These are phyloP conservation scores for Leccinum rimulosum DNA, from an alignment of 768 basidiomycete genomes.

Conservation along the genomic window DNA sequence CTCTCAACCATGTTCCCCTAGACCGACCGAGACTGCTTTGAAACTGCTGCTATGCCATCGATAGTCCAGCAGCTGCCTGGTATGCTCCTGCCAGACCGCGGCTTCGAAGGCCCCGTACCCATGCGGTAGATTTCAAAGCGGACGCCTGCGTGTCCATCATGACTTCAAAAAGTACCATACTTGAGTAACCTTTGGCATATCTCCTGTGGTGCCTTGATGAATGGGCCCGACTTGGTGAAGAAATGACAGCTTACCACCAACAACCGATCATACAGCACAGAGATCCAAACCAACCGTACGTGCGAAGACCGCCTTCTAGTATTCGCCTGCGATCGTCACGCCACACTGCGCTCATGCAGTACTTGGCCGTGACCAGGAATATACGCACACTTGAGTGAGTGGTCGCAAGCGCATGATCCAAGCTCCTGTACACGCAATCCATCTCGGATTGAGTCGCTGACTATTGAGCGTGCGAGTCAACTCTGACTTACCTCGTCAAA, in stretches of 20 bases:
- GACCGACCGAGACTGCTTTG: neutral
- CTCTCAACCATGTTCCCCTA: neutral
- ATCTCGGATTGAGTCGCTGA: neutral
- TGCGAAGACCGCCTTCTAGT: slow-evolving; percentile 47
- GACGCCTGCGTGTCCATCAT: slow-evolving; percentile 64
- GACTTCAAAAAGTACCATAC: slow-evolving; percentile 53
- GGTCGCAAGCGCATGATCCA: slow-evolving; percentile 84
- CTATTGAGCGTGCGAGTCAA: neutral
- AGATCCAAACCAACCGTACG: slow-evolving; percentile 41
- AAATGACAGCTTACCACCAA: slow-evolving; percentile 63
- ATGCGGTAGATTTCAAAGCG: slow-evolving; percentile 52
- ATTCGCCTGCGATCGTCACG: slow-evolving; percentile 59
- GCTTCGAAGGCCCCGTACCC: slow-evolving; percentile 61
- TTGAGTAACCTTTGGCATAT: slow-evolving; percentile 53
- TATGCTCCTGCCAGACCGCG: slow-evolving; percentile 65
- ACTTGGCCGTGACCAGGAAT: slow-evolving; percentile 89
- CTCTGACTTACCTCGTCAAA: slow-evolving; percentile 57
- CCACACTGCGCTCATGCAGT: slow-evolving; percentile 81
- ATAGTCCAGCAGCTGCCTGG: slow-evolving; percentile 69
- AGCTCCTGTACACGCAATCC: slow-evolving; percentile 45
- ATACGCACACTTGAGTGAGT: slow-evolving; percentile 86
- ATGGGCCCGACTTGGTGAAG: neutral
- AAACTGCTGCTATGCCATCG: slow-evolving; percentile 18
- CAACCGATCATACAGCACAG: slow-evolving; percentile 57
- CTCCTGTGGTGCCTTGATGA: slow-evolving; percentile 41